Evolutionary conservation across 2,329 filamentous ascomycete species (phyloP).

Genomic region (Penicillium expansum): DNA sequence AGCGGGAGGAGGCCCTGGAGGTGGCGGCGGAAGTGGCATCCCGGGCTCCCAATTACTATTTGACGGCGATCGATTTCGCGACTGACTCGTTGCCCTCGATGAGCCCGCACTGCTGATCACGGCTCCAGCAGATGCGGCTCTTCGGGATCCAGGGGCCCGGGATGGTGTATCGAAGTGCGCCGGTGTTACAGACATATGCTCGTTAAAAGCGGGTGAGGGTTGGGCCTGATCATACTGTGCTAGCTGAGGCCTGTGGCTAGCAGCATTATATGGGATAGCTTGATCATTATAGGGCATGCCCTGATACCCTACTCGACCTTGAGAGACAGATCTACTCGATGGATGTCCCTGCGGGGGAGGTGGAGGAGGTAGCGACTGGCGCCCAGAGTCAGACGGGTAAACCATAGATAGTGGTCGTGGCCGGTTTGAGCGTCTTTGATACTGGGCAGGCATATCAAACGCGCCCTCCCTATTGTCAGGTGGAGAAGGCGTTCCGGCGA

Average conservation of each 20-base stretch:
- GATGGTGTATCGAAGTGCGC: slow-evolving; percentile 24
- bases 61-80: slow-evolving; percentile 34
- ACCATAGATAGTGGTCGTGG: slow-evolving; percentile 36
- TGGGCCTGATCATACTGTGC: slow-evolving; percentile 23
- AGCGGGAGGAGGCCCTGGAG: slow-evolving; percentile 46
- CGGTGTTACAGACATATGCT: slow-evolving; percentile 10
- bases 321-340: slow-evolving; percentile 35
- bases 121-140: slow-evolving; percentile 47
- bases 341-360: slow-evolving; percentile 34
- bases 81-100: slow-evolving; percentile 34
- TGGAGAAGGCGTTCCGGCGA: slow-evolving; percentile 17
- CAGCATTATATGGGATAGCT: slow-evolving; percentile 4
- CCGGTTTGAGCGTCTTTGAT: slow-evolving; percentile 28
- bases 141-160: slow-evolving; percentile 41
- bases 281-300: slow-evolving; percentile 10
- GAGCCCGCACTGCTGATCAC: slow-evolving; percentile 35
- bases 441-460: slow-evolving; percentile 22
- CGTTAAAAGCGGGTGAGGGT: slow-evolving; percentile 18
- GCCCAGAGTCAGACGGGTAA: slow-evolving; percentile 26
- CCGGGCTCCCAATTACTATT: slow-evolving; percentile 43
- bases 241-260: slow-evolving; percentile 17
- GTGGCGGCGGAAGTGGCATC: slow-evolving; percentile 49
- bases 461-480: slow-evolving; percentile 15
- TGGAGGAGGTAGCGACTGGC: slow-evolving; percentile 37
- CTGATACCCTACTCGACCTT: slow-evolving; percentile 30